Evolutionary conservation across 2,329 filamentous ascomycete species (phyloP).

Genomic region (Phyllosticta capitalensis): DNA sequence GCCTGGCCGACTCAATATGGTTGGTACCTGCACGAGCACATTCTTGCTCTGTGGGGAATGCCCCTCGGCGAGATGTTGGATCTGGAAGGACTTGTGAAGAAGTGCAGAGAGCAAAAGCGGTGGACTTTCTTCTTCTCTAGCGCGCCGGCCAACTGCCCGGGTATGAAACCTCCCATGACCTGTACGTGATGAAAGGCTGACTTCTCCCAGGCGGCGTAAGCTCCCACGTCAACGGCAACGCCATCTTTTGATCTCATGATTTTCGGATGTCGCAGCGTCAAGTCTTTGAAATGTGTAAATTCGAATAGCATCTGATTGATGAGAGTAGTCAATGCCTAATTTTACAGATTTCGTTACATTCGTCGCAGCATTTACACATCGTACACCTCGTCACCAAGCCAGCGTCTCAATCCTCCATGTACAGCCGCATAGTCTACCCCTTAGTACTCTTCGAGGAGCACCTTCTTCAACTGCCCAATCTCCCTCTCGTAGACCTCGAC

Average conservation of each 20-base stretch:
- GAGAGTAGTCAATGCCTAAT: background rate
- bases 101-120: constrained; percentile 45
- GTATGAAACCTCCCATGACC: constrained; percentile 19
- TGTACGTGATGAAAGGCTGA: background rate
- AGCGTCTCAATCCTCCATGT: background rate
- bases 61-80: constrained; percentile 31
- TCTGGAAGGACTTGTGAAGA: constrained; percentile 43
- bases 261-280: background rate
- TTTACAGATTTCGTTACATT: background rate
- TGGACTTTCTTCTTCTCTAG: constrained; percentile 57
- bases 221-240: background rate
- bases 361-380: background rate
- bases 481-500: constrained; percentile 66
- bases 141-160: constrained; percentile 48
- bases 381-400: background rate
- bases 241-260: background rate
- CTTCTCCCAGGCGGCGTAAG: background rate
- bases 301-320: background rate
- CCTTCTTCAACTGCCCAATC: constrained; percentile 61
- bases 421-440: background rate
- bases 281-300: background rate
- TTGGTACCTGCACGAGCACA: constrained; percentile 29
- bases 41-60: constrained; percentile 33
- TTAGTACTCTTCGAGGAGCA: constrained; percentile 48
- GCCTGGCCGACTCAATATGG: constrained; percentile 46